Base-by-base conservation (phyloP, 2,329 filamentous ascomycete species). In the Colletotrichum musae region DNA sequence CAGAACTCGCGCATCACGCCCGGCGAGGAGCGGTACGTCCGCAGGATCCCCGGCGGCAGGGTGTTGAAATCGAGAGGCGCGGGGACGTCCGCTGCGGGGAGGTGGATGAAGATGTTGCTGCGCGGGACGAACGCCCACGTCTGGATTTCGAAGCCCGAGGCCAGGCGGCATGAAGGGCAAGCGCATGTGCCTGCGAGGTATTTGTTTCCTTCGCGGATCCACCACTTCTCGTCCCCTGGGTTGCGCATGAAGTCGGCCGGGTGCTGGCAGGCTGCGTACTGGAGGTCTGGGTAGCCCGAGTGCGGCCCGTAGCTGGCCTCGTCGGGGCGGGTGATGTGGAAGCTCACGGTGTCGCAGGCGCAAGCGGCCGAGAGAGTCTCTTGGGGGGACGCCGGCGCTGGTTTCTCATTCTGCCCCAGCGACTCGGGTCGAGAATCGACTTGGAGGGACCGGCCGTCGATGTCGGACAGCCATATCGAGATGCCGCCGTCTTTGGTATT, bases 101-200 rank as follows among this genome's bases (percentile, higher is more conserved):
- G 70, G 39, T 77, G 70, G 28, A 87, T 81, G 18, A 82, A 77
- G 61, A 93, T 88, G 73, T 91, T 89, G 1, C 79, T 77, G n/a
- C 83, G 82, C 1, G 89, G 89, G 0, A 93, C 80, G 74, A 92
- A 93, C 0, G 88, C 84, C 91, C 91, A 93, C 0, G 86, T 81
- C 72, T 91, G 87, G 54, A 92, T 85, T 64, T 92, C 89, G 71
- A 89, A 90, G 3, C 91, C 90, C 1, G 87, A 85, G 0, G 80
- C 78, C 4, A 89, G 80, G 6, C 91, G 87, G 75, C 91, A 94
- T 2, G 88, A 87, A 5, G 79, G 82, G 77, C 91, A 93, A 1
- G 85, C 83, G 73, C 91, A 93, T 7, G 86, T 84, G 1, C 88
- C 88, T 2, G 88, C 87, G 2, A 90, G 79, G 75, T 89, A 92